These are phyloP conservation scores for Chaetomium olivaceum DNA, from an alignment of 2,329 filamentous ascomycete genomes.

Conservation along the genomic window DNA sequence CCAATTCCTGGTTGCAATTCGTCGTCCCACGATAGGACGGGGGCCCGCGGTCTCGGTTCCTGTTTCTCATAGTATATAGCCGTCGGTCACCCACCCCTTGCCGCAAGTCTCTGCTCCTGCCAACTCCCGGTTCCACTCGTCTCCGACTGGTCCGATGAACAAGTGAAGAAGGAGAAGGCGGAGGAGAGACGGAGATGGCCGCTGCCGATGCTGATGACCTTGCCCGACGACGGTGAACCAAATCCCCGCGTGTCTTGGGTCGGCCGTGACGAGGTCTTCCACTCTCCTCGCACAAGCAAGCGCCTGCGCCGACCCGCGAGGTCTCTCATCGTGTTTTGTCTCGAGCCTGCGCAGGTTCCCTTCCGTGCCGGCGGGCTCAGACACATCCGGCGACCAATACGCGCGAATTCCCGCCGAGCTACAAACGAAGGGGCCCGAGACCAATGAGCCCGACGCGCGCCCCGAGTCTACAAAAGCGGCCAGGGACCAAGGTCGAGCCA, in stretches of 20 bases:
- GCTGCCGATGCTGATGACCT: slow-evolving; percentile 15
- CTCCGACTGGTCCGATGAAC: slow-evolving; percentile 11
- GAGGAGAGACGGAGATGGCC: slow-evolving; percentile 11
- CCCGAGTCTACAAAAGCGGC: slow-evolving; percentile 15
- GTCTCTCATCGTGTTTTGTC: slow-evolving; percentile 13
- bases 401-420: slow-evolving; percentile 4
- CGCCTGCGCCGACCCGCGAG: slow-evolving; percentile 23
- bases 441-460: not conserved
- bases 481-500: slow-evolving; percentile 1
- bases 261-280: slow-evolving; percentile 11
- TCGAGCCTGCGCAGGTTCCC: slow-evolving; percentile 18
- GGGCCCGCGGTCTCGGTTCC: slow-evolving; percentile 18
- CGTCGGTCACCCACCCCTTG: not conserved
- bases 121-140: slow-evolving; percentile 7
- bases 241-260: slow-evolving; percentile 17
- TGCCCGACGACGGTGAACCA: slow-evolving; percentile 20
- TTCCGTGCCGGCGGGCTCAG: slow-evolving; percentile 19
- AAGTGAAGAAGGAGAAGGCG: slow-evolving; percentile 7
- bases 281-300: slow-evolving; percentile 22
- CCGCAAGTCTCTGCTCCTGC: slow-evolving; percentile 18
- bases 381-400: slow-evolving; percentile 20
- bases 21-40: slow-evolving; percentile 30
- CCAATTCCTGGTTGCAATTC: slow-evolving; percentile 20
- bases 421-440: slow-evolving; percentile 21
- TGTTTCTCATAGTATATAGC: slow-evolving; percentile 22